Conservation (phyloP, 2,329 filamentous ascomycete genomes). For the Exophiala lecanii-corni region DNA sequence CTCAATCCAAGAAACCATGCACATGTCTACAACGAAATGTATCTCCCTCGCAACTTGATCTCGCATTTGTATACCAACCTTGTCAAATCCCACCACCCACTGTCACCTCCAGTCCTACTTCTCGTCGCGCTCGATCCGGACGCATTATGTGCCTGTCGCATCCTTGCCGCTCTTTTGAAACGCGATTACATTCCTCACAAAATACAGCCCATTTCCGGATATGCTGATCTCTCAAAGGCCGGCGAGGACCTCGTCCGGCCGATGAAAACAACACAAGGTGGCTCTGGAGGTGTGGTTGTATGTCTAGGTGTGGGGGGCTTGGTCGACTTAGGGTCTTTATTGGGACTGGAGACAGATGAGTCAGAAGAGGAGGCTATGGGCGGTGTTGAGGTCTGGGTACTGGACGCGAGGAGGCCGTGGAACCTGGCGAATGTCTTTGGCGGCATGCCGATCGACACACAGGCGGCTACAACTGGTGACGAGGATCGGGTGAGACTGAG, state of each 20-base stretch:
- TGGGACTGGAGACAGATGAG: constrained; percentile 68
- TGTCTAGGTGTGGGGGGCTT: constrained; percentile 90
- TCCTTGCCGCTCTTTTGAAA: constrained; percentile 87
- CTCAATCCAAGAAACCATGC: background rate
- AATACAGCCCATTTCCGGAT: constrained; percentile 90
- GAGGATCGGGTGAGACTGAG: constrained; percentile 42
- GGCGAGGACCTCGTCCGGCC: constrained; percentile 75
- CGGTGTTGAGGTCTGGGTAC: constrained; percentile 63
- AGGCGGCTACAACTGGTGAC: constrained; percentile 47
- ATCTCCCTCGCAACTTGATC: constrained; percentile 85
- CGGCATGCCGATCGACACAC: constrained; percentile 40
- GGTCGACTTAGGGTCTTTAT: constrained; percentile 74
- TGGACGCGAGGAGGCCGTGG: constrained; percentile 90
- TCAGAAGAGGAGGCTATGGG: constrained; percentile 29
- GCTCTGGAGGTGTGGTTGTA: constrained; percentile 80
- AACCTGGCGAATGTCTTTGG: constrained; percentile 92
- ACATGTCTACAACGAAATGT: constrained; percentile 55
- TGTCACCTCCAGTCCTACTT: constrained; percentile 84
- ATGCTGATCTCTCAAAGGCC: constrained; percentile 77
- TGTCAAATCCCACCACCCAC: constrained; percentile 77
- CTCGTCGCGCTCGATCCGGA: constrained; percentile 85
- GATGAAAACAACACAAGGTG: constrained; percentile 80
- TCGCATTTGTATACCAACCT: constrained; percentile 89
- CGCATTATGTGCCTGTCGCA: constrained; percentile 89
- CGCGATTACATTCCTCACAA: constrained; percentile 98